Base-by-base conservation (phyloP, 371 early-diverging fungal species). In the Actinomortierella wolfii region DNA sequence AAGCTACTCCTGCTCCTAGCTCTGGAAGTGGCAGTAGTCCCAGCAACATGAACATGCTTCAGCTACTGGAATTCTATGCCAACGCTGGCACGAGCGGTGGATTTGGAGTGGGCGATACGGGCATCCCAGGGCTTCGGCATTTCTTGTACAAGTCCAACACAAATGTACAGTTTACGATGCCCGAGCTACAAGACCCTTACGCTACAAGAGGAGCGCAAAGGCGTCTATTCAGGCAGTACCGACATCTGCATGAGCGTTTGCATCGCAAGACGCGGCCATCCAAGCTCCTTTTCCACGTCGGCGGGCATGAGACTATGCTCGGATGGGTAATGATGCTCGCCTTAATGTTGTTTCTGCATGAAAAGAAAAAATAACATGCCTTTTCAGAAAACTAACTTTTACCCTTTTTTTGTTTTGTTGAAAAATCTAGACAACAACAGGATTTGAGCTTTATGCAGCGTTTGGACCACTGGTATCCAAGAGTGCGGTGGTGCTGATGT, bases 301-400 rank as follows among this genome's bases (percentile, higher is more conserved):
- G 84, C 40, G 68, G 76, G 17, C 68, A 81, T 39, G 93, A 93
- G 60, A 80, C 86, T 1, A 79, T 91, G 52, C 69, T 93, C 21
- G 88, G 86, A 57, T 89, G 89, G 90, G 93, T 91, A 82, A 76
- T 34, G n/a, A n/a, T n/a, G n/a, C n/a, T n/a, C n/a, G n/a, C n/a
- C n/a, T n/a, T n/a, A n/a, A n/a, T n/a, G n/a, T n/a, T n/a, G n/a
- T n/a, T n/a, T n/a, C 77, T 28, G 2, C n/a, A 34, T 15, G 17
- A 2, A 41, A 45, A 18, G 15, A 5, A 20, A 9, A 9, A 15
- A 20, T 20, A 1, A 54, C n/a, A 23, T 28, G 17, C 21, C 4
- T 14, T 17, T 25, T 0, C 13, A 24, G 24, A 11, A 45, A 23
- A 1, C 34, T 34, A 34, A 34, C 34, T 34, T 34, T 34, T 11